Evolutionary conservation across 177 flowering plant species (phyloP), one percentile per base, ranked within the genome.

Genomic region (Tripterygium wilfordii): DNA sequence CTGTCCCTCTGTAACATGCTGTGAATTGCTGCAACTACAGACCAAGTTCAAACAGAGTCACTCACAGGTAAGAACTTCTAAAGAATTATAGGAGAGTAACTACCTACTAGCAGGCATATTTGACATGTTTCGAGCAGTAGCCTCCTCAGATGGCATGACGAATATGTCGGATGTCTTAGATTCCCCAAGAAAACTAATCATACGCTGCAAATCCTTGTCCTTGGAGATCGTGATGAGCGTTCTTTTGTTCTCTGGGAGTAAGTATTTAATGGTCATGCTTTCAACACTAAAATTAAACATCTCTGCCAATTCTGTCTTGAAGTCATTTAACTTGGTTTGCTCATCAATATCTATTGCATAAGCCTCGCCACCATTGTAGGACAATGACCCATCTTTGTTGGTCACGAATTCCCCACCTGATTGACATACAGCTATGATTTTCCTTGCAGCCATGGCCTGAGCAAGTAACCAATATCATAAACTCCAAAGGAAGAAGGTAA

Each of bases 331-430:
- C 26, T 23, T 37, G 0, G 83, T 76, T 33, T 72, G 42, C 18
- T 67, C 40, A 50, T 78, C 79, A 22, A 82, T 49, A 49, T 80
- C 84, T 10, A 82, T 54, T 1, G 84, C 88, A 44, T 82, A 73
- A 0, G 89, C 94, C 26, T 85, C 87, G 21, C 94, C 89, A 15
- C 89, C 89, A 29, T 20, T 57, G 32, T 85, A 85, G 0, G 71
- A 47, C 50, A 85, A 57, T 0, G 76, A 44, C 3, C 85, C 94
- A 64, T 82, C 84, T 28, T 60, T 69, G 30, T 55, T 61, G 0
- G 69, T 60, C 49, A 58, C 67, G 68, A 85, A 82, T 44, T 72
- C 75, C 0, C 89, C 89, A 3, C 89, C 85, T 0, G 82, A 70
- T 61, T 82, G 86, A 54, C 94, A 85, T 30, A 79, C 82, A 4